Base-by-base conservation (phyloP, 2,329 filamentous ascomycete genomes). In the Colletotrichum liriopes region DNA sequence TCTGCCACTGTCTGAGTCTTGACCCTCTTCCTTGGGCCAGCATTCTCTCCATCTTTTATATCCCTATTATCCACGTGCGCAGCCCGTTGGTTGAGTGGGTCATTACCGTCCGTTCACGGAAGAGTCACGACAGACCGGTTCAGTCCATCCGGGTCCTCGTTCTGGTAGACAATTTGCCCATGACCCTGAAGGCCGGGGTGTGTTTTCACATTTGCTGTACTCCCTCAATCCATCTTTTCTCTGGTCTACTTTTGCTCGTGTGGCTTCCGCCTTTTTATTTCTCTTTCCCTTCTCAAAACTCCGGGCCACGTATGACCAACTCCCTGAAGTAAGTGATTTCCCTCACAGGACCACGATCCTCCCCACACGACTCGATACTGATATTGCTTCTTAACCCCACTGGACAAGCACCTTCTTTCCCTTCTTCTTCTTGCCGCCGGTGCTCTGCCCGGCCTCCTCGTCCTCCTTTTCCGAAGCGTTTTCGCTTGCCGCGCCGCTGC, bases 371-470 rank as follows among this genome's bases (percentile, higher is more conserved):
- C 20, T 23, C 32, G 5, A 35, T 14, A 23, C 23, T 7, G 16
- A 23, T 7, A 39, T 4, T 18, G 18, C 51, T 39, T 23, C 9
- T 60, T 77, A 91, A 29, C 89, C 90, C 90, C 89, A 91, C 76
- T 89, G 86, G 52, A 90, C 88, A 60, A 91, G 79, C 9, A 92
- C 88, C 78, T 90, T 84, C 79, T 91, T 90, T 23, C 86, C 87
- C 81, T 91, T 88, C 80, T 89, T 91, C 78, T 89, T 90, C 74
- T 86, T 87, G 4, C 80, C 77, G 1, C 75, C 78, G 2, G 69
- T 64, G 23, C 65, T 58, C 2, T 77, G 76, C 1, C 69, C 79
- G 2, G 75, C 79, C 20, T 78, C 77, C 56, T 65, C 78, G 29
- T 78, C 79, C 6, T 75, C 80, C 49, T 55, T 78, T 45, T 75